These are phyloP conservation scores for Pyronema domesticum DNA, from an alignment of 495 filamentous ascomycete genomes.

Conservation along the genomic window DNA sequence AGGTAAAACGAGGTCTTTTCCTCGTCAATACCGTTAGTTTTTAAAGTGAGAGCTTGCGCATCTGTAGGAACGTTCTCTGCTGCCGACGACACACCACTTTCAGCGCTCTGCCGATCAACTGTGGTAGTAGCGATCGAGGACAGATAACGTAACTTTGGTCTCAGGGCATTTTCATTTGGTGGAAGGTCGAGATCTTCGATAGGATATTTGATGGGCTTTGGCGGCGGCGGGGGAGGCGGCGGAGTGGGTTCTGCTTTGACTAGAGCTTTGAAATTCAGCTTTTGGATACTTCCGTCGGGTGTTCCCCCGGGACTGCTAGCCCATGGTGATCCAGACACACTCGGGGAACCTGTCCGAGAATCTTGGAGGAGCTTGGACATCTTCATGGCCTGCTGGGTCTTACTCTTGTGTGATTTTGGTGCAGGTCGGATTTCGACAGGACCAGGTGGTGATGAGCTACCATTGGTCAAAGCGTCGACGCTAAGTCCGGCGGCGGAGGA, in stretches of 20 bases:
- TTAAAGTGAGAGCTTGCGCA: conserved; percentile 12
- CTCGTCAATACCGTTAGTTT: conserved; percentile 20
- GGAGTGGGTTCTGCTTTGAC: conserved; percentile 20
- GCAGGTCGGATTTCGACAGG: conserved; percentile 68
- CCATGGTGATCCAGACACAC: conserved; percentile 21
- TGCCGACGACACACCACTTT: neutral
- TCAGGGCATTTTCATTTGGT: conserved; percentile 37
- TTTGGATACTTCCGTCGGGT: conserved; percentile 18
- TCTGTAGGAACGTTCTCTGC: conserved; percentile 14
- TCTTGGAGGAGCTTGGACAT: conserved; percentile 27
- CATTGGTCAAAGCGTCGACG: conserved; percentile 26
- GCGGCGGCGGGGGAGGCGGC: conserved; percentile 43
- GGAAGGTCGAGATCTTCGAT: conserved; percentile 81
- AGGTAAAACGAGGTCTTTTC: conserved; percentile 21
- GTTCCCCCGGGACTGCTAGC: conserved; percentile 21
- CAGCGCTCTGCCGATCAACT: neutral
- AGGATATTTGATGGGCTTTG: conserved; percentile 75
- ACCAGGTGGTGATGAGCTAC: conserved; percentile 35
- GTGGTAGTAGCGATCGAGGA: conserved; percentile 26
- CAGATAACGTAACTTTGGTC: conserved; percentile 64
- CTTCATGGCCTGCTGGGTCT: conserved; percentile 28
- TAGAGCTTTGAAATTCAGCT: conserved; percentile 13
- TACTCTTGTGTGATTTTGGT: conserved; percentile 57
- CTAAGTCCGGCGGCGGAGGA: conserved; percentile 9
- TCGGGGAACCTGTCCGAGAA: conserved; percentile 25